Conservation (phyloP, 2,329 filamentous ascomycete genomes). For the Ustulina deusta region DNA sequence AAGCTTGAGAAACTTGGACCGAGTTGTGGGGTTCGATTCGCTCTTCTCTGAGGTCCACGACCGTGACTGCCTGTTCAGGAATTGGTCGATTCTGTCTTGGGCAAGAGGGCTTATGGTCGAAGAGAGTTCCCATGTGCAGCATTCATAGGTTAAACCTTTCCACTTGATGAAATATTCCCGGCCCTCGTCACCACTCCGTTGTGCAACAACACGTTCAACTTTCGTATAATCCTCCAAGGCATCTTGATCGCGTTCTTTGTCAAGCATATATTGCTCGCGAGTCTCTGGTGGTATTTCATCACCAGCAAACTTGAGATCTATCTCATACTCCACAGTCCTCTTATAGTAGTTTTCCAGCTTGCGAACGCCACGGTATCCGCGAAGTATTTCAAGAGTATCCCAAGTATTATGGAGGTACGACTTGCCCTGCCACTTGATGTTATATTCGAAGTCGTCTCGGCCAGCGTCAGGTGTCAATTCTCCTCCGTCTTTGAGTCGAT, state of each 20-base stretch:
- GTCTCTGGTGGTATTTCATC: conserved; percentile 85
- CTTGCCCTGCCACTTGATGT: conserved; percentile 97
- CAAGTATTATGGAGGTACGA: conserved; percentile 97
- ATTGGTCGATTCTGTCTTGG: conserved; percentile 92
- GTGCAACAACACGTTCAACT: conserved; percentile 91
- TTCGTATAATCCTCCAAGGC: conserved; percentile 90
- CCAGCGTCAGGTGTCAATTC: conserved; percentile 68
- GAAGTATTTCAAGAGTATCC: conserved; percentile 82
- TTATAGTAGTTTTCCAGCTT: conserved; percentile 96
- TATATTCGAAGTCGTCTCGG: conserved; percentile 85
- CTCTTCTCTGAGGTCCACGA: conserved; percentile 83
- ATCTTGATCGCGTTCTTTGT: conserved; percentile 90
- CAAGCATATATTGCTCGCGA: conserved; percentile 93
- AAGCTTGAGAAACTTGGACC: conserved; percentile 78
- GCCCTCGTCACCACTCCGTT: conserved; percentile 81
- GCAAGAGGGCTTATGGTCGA: conserved; percentile 80
- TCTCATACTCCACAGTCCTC: conserved; percentile 83
- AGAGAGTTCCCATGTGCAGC: conserved; percentile 91
- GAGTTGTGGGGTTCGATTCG: conserved; percentile 80
- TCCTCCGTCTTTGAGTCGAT: conserved; percentile 78
- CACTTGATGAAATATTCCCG: conserved; percentile 96
- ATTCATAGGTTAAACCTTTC: conserved; percentile 93
- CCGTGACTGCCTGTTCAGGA: conserved; percentile 83
- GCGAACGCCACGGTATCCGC: conserved; percentile 83
- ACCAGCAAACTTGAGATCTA: conserved; percentile 78